Percentiles rank a stretch among this genome's conserved stretches.
phyloP scores from a whole-genome alignment of 345 rosid genomes.

The Turnera subulata region DNA sequence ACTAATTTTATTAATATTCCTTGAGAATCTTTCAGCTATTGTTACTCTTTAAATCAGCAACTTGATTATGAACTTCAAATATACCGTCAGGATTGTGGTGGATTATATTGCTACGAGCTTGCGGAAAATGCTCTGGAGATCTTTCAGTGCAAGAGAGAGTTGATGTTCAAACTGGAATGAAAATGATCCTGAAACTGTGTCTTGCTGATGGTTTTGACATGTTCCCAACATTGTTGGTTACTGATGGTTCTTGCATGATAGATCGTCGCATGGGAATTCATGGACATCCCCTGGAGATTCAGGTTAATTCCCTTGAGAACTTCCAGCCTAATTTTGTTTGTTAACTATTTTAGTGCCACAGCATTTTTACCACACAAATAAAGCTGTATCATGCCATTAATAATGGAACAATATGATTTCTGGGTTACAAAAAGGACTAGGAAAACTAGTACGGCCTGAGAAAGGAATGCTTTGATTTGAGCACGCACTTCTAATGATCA shows the following conservation, averaged over 20 bases:
- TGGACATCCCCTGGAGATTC: conserved; percentile 95
- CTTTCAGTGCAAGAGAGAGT: conserved; percentile 80
- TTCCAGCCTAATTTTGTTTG: background rate
- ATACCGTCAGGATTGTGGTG: conserved; percentile 99
- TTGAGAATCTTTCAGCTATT: background rate
- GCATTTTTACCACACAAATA: no score
- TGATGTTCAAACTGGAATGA: conserved; percentile 95
- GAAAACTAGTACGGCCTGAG: background rate
- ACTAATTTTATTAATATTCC: background rate
- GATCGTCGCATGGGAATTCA: conserved; percentile 99
- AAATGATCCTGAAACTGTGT: conserved; percentile 82
- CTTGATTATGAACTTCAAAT: no score
- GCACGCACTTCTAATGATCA: no score
- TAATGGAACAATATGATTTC: background rate
- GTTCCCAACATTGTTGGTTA: conserved; percentile 90
- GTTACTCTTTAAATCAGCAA: no score
- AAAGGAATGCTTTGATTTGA: no score
- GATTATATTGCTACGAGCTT: conserved; percentile 87
- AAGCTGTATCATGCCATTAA: no score
- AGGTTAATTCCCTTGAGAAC: conserved; percentile 34
- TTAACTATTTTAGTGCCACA: background rate
- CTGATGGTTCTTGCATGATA: conserved; percentile 99
- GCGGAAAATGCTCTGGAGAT: conserved; percentile 86
- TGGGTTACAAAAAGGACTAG: background rate
- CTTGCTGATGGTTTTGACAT: conserved; percentile 97